phyloP scores from a whole-genome alignment of 495 filamentous ascomycete genomes.

The Aspergillus conjunctus region DNA sequence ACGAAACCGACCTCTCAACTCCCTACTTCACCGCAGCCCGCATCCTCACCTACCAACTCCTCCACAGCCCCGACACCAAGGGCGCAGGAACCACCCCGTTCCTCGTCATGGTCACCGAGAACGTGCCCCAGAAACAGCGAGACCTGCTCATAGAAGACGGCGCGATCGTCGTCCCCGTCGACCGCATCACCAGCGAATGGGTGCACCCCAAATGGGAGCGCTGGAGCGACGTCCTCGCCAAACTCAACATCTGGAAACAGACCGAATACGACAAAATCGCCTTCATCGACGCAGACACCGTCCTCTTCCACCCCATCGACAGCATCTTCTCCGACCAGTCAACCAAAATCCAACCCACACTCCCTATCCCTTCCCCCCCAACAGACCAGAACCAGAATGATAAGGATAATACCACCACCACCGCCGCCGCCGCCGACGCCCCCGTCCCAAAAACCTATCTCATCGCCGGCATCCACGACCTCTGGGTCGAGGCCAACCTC shows the following conservation, averaged over 20 bases:
- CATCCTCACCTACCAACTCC: constrained; percentile 46
- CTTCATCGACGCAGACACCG: constrained; percentile 6
- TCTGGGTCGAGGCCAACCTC: constrained; percentile 7
- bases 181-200: constrained; percentile 3
- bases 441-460: neutral
- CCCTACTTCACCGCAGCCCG: constrained; percentile 44
- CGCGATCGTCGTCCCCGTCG: constrained; percentile 28
- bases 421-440: neutral
- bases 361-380: neutral
- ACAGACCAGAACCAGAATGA: neutral
- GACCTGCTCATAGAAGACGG: constrained; percentile 34
- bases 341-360: neutral
- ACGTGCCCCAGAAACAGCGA: constrained; percentile 27
- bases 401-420: no score
- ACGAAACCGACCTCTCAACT: constrained; percentile 26
- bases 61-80: constrained; percentile 38
- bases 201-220: constrained; percentile 3
- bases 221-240: constrained; percentile 4
- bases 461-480: constrained; percentile 7
- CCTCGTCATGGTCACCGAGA: constrained; percentile 37
- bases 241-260: constrained; percentile 5
- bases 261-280: constrained; percentile 8
- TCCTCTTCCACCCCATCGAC: neutral
- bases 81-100: constrained; percentile 34
- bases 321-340: neutral